Conservation (phyloP, 2,329 filamentous ascomycete genomes). For the Ambrosiella beaveri region DNA sequence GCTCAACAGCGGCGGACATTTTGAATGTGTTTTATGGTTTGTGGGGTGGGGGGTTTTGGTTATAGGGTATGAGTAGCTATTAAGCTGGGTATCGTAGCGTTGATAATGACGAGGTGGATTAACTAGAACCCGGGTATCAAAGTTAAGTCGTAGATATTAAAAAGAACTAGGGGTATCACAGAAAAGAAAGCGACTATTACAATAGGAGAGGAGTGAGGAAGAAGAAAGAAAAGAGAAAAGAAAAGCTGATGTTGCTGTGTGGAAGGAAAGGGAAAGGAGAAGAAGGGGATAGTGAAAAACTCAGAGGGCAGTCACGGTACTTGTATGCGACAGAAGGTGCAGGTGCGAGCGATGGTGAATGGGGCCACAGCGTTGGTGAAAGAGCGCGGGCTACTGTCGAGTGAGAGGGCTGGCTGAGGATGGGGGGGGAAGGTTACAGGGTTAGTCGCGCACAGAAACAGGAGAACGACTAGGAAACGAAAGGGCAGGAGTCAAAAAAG, state of each 20-base stretch:
- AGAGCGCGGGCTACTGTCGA: background rate
- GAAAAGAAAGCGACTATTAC: slow-evolving; percentile 22
- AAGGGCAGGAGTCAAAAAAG: slow-evolving; percentile 9
- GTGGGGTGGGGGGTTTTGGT: background rate
- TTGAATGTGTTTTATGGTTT: slow-evolving; percentile 21
- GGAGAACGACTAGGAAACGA: slow-evolving; percentile 1
- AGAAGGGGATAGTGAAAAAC: slow-evolving; percentile 18
- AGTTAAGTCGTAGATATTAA: slow-evolving; percentile 13
- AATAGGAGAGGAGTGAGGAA: slow-evolving; percentile 27
- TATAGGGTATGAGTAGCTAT: slow-evolving; percentile 14
- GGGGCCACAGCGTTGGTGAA: background rate
- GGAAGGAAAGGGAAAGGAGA: slow-evolving; percentile 21
- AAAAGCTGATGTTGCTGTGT: slow-evolving; percentile 17
- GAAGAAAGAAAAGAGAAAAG: slow-evolving; percentile 28
- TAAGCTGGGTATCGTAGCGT: slow-evolving; percentile 17
- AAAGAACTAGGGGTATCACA: slow-evolving; percentile 21
- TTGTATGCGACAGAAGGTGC: slow-evolving; percentile 20
- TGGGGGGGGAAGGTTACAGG: background rate
- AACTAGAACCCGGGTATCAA: slow-evolving; percentile 13
- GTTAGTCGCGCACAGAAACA: background rate
- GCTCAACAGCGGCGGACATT: slow-evolving; percentile 48
- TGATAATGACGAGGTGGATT: slow-evolving; percentile 9
- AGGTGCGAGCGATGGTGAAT: slow-evolving; percentile 2
- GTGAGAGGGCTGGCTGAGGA: background rate
- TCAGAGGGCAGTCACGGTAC: slow-evolving; percentile 24